A percentile compares a stretch with the other conserved stretches of the same genome.
These are phyloP conservation scores for Penicillium sclerotigenum DNA, from an alignment of 2,329 filamentous ascomycete genomes.

Conservation along the genomic window DNA sequence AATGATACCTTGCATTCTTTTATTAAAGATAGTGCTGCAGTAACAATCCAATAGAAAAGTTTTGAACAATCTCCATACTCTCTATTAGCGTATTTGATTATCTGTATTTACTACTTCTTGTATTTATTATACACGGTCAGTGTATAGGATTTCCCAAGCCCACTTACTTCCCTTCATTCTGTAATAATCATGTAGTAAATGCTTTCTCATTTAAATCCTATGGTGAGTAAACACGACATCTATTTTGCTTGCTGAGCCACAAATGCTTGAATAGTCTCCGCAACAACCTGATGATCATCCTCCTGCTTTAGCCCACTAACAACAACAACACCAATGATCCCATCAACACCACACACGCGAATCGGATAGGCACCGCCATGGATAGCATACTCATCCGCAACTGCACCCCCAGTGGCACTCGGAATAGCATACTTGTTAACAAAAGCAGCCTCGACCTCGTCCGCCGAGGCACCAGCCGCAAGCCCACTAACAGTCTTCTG, in stretches of 20 bases:
- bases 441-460: conserved; percentile 63
- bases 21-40: neutral
- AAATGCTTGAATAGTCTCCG: conserved; percentile 63
- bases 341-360: conserved; percentile 69
- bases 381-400: conserved; percentile 64
- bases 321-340: conserved; percentile 69
- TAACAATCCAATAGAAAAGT: neutral
- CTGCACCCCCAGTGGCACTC: conserved; percentile 43
- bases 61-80: neutral
- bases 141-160: neutral
- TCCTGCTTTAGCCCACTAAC: conserved; percentile 74
- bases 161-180: neutral
- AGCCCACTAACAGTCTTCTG: conserved; percentile 54
- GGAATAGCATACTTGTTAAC: conserved; percentile 63
- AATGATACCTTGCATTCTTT: conserved; percentile 23
- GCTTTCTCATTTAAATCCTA: neutral
- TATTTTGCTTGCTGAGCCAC: conserved; percentile 21
- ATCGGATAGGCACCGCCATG: conserved; percentile 76
- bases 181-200: neutral
- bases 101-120: neutral
- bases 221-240: neutral
- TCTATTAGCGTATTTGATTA: neutral
- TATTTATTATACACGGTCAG: neutral
- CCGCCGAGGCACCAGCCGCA: conserved; percentile 16
- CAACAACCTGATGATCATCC: conserved; percentile 73